Evolutionary conservation across 148 eudicot genomes (phyloP).

Genomic region (Vaccinium corymbosum): DNA sequence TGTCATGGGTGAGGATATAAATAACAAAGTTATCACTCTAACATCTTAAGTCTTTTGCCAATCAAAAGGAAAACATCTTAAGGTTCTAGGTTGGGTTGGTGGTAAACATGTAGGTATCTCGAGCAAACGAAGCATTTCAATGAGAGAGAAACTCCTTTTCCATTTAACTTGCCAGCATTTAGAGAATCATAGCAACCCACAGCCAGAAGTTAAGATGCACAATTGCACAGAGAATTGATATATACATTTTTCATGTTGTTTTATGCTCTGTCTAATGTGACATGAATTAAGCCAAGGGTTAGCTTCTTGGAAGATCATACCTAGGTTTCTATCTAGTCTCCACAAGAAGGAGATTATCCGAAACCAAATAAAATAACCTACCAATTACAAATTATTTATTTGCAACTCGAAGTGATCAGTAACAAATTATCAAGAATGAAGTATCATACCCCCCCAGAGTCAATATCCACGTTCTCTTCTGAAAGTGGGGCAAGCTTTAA

Average conservation of each 20-base stretch:
- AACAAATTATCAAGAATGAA: not conserved
- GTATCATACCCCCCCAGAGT: constrained; percentile 77
- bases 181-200: not conserved
- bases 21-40: not conserved
- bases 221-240: not conserved
- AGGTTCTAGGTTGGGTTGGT: not conserved
- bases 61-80: too few species aligned
- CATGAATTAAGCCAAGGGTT: not conserved
- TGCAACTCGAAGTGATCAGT: not conserved
- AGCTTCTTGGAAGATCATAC: not conserved
- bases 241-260: not conserved
- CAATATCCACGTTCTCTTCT: constrained; percentile 59
- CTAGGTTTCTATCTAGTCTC: not conserved
- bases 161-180: not conserved
- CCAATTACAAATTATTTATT: not conserved
- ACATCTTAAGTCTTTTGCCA: not conserved
- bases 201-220: not conserved
- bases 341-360: not conserved
- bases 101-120: not conserved
- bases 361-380: not conserved
- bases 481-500: constrained; percentile 73
- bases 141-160: not conserved
- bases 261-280: not conserved
- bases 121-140: not conserved
- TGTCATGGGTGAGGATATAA: not conserved